Conservation (phyloP, 305 asterid genomes). For the Rubia peregrina region DNA sequence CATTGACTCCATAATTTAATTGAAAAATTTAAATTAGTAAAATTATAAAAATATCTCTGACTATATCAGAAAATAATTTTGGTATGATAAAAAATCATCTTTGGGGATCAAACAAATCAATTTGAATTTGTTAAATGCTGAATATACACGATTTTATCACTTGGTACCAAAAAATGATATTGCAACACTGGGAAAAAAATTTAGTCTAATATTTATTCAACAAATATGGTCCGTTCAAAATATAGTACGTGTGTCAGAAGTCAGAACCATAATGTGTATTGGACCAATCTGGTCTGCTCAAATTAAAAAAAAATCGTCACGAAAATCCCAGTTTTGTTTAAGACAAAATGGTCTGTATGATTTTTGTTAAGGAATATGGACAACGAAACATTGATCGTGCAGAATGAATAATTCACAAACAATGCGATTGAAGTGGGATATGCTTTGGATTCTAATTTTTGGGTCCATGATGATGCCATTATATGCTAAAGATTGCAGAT, state of each 20-base stretch:
- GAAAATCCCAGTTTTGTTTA: neutral
- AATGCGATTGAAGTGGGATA: neutral
- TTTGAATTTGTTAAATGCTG: too few relatives aligned
- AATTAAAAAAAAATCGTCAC: neutral
- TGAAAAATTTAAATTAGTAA: too few relatives aligned
- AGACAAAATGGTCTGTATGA: neutral
- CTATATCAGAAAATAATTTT: too few relatives aligned
- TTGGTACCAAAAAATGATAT: too few relatives aligned
- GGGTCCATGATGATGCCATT: neutral
- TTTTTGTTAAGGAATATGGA: neutral
- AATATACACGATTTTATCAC: too few relatives aligned
- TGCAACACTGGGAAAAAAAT: too few relatives aligned
- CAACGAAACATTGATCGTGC: neutral
- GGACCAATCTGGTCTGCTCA: neutral
- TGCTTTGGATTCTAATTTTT: neutral
- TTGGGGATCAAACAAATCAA: too few relatives aligned
- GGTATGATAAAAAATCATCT: too few relatives aligned
- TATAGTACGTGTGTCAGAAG: neutral
- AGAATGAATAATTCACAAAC: neutral
- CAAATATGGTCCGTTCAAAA: neutral
- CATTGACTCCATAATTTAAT: too few relatives aligned
- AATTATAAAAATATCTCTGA: too few relatives aligned
- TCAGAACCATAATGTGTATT: neutral
- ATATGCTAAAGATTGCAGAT: neutral
- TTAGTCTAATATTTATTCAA: neutral